Evolutionary conservation across 1,284 basidiomycete species (phyloP).

Genomic region (Neotropicomus parvogracilis): DNA sequence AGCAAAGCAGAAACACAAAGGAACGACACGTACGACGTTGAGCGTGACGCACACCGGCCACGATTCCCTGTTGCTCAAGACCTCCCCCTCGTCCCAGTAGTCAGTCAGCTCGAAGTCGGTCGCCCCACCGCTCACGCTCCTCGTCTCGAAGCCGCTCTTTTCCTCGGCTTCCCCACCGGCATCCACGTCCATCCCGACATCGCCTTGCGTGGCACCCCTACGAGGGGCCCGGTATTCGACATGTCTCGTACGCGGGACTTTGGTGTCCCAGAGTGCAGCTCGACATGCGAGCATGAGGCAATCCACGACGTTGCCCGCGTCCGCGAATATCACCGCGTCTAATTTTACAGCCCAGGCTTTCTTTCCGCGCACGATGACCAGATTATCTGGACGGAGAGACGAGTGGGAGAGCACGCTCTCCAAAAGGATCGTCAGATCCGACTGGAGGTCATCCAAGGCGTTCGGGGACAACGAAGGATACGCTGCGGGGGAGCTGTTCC

Average conservation of each 20-base stretch:
- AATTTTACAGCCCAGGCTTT: slow-evolving; percentile 70
- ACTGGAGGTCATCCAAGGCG: slow-evolving; percentile 68
- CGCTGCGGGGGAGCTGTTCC: slow-evolving; percentile 69
- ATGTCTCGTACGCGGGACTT: slow-evolving; percentile 65
- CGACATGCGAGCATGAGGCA: slow-evolving; percentile 73
- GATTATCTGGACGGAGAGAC: slow-evolving; percentile 57
- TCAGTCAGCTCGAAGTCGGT: slow-evolving; percentile 81
- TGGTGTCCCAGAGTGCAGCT: slow-evolving; percentile 76
- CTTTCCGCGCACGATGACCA: slow-evolving; percentile 57
- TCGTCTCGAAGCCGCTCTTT: slow-evolving; percentile 49
- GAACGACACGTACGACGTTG: slow-evolving; percentile 54
- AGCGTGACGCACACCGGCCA: slow-evolving; percentile 77
- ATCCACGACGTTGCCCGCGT: slow-evolving; percentile 71
- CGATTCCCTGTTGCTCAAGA: slow-evolving; percentile 50
- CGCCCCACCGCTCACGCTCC: slow-evolving; percentile 34
- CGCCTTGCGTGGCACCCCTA: slow-evolving; percentile 22
- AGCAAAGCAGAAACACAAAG: background rate
- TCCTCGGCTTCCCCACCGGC: slow-evolving; percentile 28
- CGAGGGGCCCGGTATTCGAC: slow-evolving; percentile 53
- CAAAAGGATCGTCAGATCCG: slow-evolving; percentile 59
- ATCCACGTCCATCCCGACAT: slow-evolving; percentile 52
- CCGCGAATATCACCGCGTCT: slow-evolving; percentile 66
- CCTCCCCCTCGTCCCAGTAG: slow-evolving; percentile 79
- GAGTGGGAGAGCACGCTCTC: slow-evolving; percentile 58
- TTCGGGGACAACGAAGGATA: slow-evolving; percentile 62